Base-by-base conservation (phyloP, 2,329 filamentous ascomycete genomes). In the Penicillium sp. region DNA sequence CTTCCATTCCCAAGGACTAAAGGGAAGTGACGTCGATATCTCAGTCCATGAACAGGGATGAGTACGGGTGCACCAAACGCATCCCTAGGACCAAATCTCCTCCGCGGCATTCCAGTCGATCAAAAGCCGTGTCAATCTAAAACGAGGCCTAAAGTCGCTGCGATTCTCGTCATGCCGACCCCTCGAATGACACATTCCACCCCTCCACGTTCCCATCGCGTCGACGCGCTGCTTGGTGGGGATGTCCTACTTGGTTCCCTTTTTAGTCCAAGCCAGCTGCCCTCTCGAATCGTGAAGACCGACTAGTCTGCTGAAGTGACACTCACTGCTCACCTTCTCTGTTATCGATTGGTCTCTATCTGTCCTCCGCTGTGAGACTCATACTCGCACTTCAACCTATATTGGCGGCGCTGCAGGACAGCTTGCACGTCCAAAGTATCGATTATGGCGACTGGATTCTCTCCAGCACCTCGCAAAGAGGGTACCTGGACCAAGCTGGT, bases 401-500 rank as follows among this genome's bases (percentile, higher is more conserved):
- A 20, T 25, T 31, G 25, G 35, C 23, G 23, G 22, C 14, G 34
- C 43, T 42, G 32, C 32, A 34, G 33, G 29, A 30, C 41, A 42
- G 41, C 25, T 37, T 36, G 30, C 36, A 13, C 23, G 20, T 15
- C 18, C 22, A 5, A 23, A 11, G 6, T 32, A 30, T 12, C 34
- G 2, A 44, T n/a, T 4, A 55, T 55, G 53, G 34, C 47, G 2
- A 35, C 45, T 17, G 42, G 37, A 14, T 40, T 47, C 13, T 47
- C 41, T 4, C 40, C 41, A 5, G 32, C 44, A 5, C 42, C 51
- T 3, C 50, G 48, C 20, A 54, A 53, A 38, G 52, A 56, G 39
- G 56, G 57, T 3, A 56, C 52, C 6, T 63, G 61, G 61, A 56
- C 59, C 1, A 61, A 60, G 32, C 45, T 61, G 9, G 54, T 57